A percentile compares a stretch with the other conserved stretches of the same genome.
These are phyloP conservation scores for Tubosaeta sp. DNA, from an alignment of 768 basidiomycete species.

Conservation along the genomic window DNA sequence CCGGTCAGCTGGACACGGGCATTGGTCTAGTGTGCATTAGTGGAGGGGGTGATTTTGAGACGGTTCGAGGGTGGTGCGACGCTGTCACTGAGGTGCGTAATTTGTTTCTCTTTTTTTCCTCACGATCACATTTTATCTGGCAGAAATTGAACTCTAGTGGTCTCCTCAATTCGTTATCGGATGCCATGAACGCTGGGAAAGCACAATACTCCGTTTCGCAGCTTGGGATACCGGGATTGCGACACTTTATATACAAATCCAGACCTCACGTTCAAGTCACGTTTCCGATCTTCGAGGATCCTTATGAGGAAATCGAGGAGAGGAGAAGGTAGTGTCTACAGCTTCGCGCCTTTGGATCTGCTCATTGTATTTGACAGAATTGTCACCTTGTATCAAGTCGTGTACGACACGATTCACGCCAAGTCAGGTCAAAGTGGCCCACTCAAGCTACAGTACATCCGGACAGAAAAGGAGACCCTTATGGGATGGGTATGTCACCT, in stretches of 20 bases:
- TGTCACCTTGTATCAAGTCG: conserved; percentile 78
- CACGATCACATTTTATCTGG: not conserved
- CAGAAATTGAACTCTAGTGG: conserved; percentile 68
- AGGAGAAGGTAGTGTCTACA: conserved; percentile 49
- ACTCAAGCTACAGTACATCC: conserved; percentile 83
- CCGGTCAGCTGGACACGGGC: conserved; percentile 29
- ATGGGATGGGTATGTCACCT: conserved; percentile 82
- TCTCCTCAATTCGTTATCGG: conserved; percentile 45
- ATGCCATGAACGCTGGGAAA: conserved; percentile 42
- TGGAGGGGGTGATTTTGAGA: conserved; percentile 79
- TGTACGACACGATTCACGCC: conserved; percentile 88
- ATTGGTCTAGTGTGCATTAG: conserved; percentile 78
- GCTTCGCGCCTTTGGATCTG: not conserved
- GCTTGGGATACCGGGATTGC: conserved; percentile 82
- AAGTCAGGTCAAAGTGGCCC: conserved; percentile 79
- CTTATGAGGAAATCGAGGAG: conserved; percentile 63
- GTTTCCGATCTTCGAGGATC: conserved; percentile 78
- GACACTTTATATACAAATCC: conserved; percentile 96
- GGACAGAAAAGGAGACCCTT: conserved; percentile 81
- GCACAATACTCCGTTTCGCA: conserved; percentile 70
- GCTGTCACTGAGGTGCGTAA: conserved; percentile 51
- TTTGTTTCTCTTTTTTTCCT: not conserved
- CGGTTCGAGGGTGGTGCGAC: conserved; percentile 75
- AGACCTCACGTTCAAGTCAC: conserved; percentile 87
- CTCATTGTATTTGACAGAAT: conserved; percentile 45